These are phyloP conservation scores for Phytophthora pini DNA, from an alignment of 352 stramenopile genomes.

Conservation along the genomic window DNA sequence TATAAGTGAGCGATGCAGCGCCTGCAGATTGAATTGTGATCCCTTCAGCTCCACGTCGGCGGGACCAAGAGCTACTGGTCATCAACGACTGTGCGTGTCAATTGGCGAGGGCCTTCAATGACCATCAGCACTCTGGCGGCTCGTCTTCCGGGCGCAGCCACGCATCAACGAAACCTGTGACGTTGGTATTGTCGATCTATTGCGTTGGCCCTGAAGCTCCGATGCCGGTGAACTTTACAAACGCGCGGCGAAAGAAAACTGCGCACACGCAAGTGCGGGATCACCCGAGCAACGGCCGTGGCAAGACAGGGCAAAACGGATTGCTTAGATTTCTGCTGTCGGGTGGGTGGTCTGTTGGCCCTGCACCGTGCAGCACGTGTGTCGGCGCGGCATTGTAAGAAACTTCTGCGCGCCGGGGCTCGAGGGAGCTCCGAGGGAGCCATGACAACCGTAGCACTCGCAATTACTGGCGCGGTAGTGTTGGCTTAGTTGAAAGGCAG, in stretches of 20 bases:
- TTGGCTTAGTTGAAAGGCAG: too few relatives aligned
- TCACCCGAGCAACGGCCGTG: not conserved
- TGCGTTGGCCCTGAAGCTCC: not conserved
- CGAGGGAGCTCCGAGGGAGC: too few relatives aligned
- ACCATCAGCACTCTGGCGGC: not conserved
- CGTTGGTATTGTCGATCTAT: slow-evolving; percentile 6
- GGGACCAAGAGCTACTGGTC: not conserved
- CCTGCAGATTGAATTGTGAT: slow-evolving; percentile 9
- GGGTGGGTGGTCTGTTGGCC: too few relatives aligned
- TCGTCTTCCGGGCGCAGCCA: slow-evolving; percentile 1
- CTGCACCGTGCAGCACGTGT: too few relatives aligned
- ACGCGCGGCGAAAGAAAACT: slow-evolving; percentile 18
- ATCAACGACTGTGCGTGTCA: slow-evolving; percentile 7
- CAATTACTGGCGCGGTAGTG: too few relatives aligned
- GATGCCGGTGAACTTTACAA: not conserved
- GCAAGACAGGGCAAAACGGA: slow-evolving; percentile 10
- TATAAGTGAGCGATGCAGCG: slow-evolving; percentile 5
- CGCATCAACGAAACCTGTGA: not conserved
- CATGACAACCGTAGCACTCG: too few relatives aligned
- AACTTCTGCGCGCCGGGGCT: too few relatives aligned
- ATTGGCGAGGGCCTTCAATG: not conserved
- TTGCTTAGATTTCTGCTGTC: slow-evolving; percentile 7
- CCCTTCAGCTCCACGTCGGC: not conserved
- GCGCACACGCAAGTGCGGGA: slow-evolving; percentile 17
- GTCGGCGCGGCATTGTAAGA: too few relatives aligned